Evolutionary conservation across 768 basidiomycete genomes (phyloP).

Genomic region (Grammothele lineata): DNA sequence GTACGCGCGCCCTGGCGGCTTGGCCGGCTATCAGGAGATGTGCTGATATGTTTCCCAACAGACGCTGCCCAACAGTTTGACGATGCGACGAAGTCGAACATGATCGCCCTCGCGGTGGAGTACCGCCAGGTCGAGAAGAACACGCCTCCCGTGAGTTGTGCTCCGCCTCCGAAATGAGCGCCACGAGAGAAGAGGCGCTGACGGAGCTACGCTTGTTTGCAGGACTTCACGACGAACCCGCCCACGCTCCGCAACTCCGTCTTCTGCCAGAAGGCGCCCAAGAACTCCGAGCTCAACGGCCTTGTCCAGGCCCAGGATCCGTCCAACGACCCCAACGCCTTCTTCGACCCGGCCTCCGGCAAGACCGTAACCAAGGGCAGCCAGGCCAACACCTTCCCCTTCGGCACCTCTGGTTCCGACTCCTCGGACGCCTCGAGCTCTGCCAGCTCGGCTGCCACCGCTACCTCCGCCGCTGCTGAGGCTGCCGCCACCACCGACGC

Average conservation of each 20-base stretch:
- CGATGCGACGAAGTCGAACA: constrained; percentile 42
- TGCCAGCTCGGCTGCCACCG: constrained; percentile 1
- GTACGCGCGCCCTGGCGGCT: too few relatives aligned
- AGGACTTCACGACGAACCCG: constrained; percentile 54
- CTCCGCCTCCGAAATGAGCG: too few relatives aligned
- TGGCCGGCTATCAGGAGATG: too few relatives aligned
- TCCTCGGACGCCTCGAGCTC: constrained; percentile 4
- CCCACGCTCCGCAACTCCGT: constrained; percentile 48
- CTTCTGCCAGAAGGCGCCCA: constrained; percentile 35
- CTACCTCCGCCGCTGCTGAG: constrained; percentile 8
- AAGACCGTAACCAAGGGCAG: constrained; percentile 41
- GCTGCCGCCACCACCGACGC: background rate
- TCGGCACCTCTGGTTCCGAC: constrained; percentile 15
- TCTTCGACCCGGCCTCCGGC: constrained; percentile 29
- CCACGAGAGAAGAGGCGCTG: too few relatives aligned
- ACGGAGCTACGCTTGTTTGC: background rate
- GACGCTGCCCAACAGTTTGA: constrained; percentile 53
- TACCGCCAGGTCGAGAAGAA: constrained; percentile 59
- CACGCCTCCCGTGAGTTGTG: constrained; percentile 50
- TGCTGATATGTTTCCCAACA: too few relatives aligned
- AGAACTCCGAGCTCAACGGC: constrained; percentile 31
- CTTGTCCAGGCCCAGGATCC: constrained; percentile 35
- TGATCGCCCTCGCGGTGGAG: constrained; percentile 49
- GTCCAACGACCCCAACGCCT: constrained; percentile 26
- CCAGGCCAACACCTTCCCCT: constrained; percentile 35